Evolutionary conservation across 2,329 filamentous ascomycete genomes (phyloP).

Genomic region (Alternaria sp.): DNA sequence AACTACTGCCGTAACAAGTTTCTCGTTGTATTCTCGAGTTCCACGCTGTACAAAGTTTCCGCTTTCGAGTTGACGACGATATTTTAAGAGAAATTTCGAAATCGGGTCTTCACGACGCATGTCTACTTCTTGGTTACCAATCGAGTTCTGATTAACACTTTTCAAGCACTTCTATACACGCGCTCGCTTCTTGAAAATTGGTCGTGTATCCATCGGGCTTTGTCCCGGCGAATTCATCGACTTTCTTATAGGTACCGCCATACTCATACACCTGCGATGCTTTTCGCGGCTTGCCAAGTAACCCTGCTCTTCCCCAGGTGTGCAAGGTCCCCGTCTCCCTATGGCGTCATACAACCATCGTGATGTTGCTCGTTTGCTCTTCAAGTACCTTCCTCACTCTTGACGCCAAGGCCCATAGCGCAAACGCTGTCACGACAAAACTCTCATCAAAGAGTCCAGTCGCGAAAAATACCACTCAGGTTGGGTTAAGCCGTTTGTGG

Average conservation of each 20-base stretch:
- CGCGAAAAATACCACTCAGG: background rate
- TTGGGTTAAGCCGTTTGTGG: too few species aligned
- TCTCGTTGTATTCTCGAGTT: too few species aligned
- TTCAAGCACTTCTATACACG: too few species aligned
- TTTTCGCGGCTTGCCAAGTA: background rate
- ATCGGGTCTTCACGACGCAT: too few species aligned
- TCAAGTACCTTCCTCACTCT: background rate
- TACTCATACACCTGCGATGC: background rate
- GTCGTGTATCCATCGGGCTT: background rate
- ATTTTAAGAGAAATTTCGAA: too few species aligned
- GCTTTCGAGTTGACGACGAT: too few species aligned
- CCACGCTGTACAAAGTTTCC: too few species aligned
- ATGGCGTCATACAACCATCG: background rate
- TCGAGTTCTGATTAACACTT: too few species aligned
- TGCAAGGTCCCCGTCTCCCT: fast-evolving
- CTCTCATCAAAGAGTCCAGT: background rate
- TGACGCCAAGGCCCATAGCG: background rate
- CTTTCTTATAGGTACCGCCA: background rate
- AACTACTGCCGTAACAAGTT: too few species aligned
- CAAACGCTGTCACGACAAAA: background rate
- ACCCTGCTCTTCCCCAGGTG: background rate
- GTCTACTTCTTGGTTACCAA: too few species aligned
- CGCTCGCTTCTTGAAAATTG: too few species aligned
- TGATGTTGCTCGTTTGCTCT: background rate
- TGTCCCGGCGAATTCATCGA: background rate